Conservation (phyloP, 2,329 filamentous ascomycete species). For the Boeremia lycopersici region DNA sequence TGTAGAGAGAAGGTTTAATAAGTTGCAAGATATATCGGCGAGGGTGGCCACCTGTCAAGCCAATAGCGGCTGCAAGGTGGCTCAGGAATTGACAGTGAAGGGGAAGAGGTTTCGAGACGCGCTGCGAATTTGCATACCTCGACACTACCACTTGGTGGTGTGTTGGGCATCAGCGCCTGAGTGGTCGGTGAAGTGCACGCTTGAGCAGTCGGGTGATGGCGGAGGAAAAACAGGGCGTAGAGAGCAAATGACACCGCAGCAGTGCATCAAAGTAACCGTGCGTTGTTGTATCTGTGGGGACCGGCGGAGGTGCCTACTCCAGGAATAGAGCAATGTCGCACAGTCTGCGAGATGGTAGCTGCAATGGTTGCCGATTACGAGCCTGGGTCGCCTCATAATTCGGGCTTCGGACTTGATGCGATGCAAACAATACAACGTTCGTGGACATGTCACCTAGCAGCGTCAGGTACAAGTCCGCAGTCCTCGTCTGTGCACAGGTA, state of each 20-base stretch:
- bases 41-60: conserved; percentile 5
- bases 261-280: conserved; percentile 8
- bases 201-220: conserved; percentile 8
- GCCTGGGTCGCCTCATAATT: conserved; percentile 6
- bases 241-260: conserved; percentile 13
- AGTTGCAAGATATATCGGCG: conserved; percentile 6
- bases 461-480: background rate
- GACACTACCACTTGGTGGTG: conserved; percentile 1
- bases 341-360: conserved; percentile 13
- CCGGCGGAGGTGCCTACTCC: conserved; percentile 13
- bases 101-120: conserved; percentile 5
- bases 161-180: conserved; percentile 7
- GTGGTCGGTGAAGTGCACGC: conserved; percentile 3
- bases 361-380: conserved; percentile 4
- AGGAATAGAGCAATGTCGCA: conserved; percentile 17
- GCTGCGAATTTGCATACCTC: conserved; percentile 4
- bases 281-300: conserved; percentile 15
- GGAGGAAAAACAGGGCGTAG: conserved; percentile 7
- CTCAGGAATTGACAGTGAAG: conserved; percentile 2
- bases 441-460: background rate
- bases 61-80: conserved; percentile 6
- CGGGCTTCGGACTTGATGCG: conserved; percentile 12
- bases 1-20: conserved; percentile 10
- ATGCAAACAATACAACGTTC: background rate
- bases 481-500: background rate